A percentile compares a stretch with the other conserved stretches of the same genome.
phyloP scores from a whole-genome alignment of 2,329 filamentous ascomycete species.

The Aspergillus vadensis region DNA sequence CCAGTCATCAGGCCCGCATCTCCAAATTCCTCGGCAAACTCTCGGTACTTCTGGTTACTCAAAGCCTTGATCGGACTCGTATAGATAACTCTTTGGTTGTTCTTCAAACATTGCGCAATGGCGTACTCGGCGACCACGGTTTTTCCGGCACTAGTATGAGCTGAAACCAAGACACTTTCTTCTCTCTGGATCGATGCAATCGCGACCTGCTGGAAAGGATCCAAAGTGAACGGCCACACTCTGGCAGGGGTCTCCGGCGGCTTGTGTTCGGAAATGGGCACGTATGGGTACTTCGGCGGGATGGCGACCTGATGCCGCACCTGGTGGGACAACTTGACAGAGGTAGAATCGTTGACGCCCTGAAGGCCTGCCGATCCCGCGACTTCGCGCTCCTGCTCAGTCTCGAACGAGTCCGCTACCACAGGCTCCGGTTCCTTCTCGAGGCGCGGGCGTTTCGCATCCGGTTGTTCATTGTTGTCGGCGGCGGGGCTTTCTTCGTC shows the following conservation, averaged over 20 bases:
- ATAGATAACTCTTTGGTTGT: conserved; percentile 98
- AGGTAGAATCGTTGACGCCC: conserved; percentile 62
- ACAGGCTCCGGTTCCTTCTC: conserved; percentile 73
- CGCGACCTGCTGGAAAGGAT: conserved; percentile 95
- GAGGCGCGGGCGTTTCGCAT: conserved; percentile 50
- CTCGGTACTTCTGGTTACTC: conserved; percentile 97
- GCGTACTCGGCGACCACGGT: conserved; percentile 98
- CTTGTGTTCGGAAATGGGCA: conserved; percentile 93
- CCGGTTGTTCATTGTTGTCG: conserved; percentile 42
- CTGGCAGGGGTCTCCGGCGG: conserved; percentile 83
- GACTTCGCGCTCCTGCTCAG: conserved; percentile 88
- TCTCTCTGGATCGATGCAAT: conserved; percentile 94
- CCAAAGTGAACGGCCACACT: conserved; percentile 84
- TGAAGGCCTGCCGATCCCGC: conserved; percentile 73
- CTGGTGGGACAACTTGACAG: conserved; percentile 86
- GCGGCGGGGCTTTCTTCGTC: conserved; percentile 21
- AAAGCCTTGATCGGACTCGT: conserved; percentile 98
- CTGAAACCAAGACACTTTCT: conserved; percentile 94
- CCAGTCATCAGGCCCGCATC: conserved; percentile 98
- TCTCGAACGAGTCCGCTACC: conserved; percentile 91
- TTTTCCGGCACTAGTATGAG: conserved; percentile 96
- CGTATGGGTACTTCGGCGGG: conserved; percentile 89
- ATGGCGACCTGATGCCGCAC: conserved; percentile 97
- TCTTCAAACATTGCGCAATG: conserved; percentile 93
- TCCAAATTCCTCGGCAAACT: conserved; percentile 93